Percentiles rank a stretch among this genome's conserved stretches.
Conservation (phyloP, 208 protist species). For the Leishmania guyanensis region DNA sequence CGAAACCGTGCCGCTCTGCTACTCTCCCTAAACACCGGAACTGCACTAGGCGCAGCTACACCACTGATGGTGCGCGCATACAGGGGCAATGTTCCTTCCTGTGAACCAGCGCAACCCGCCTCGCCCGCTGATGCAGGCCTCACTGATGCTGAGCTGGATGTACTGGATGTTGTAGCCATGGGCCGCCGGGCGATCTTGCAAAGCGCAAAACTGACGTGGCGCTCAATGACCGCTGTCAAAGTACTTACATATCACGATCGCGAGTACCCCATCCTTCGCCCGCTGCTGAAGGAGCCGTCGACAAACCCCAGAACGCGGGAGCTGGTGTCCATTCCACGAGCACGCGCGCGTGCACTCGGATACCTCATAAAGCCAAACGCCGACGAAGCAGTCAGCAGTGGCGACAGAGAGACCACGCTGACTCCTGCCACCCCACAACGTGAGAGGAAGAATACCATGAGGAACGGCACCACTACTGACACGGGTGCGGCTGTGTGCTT, state of each 20-base stretch:
- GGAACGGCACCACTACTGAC: neutral
- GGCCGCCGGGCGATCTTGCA: conserved; percentile 38
- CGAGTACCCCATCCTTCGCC: conserved; percentile 78
- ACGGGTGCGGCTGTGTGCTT: conserved; percentile 47
- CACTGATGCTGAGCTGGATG: conserved; percentile 14
- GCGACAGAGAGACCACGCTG: neutral
- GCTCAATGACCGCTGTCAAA: conserved; percentile 75
- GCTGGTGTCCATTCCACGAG: conserved; percentile 53
- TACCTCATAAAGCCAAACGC: conserved; percentile 33
- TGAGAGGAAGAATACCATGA: conserved; percentile 9
- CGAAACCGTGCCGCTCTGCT: conserved; percentile 15
- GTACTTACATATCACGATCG: conserved; percentile 74
- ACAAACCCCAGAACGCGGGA: conserved; percentile 62
- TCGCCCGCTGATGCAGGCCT: neutral
- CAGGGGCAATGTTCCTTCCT: neutral
- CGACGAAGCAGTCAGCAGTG: conserved; percentile 2
- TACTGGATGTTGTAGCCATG: conserved; percentile 11
- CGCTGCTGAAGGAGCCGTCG: conserved; percentile 79
- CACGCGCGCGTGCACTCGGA: conserved; percentile 23
- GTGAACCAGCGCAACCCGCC: neutral
- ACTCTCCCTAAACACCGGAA: conserved; percentile 11
- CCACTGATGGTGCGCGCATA: conserved; percentile 25
- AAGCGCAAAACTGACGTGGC: conserved; percentile 32
- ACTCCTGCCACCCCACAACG: neutral
- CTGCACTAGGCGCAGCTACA: neutral